phyloP scores from a whole-genome alignment of 352 stramenopile genomes.

The Blastocystis sp. region DNA sequence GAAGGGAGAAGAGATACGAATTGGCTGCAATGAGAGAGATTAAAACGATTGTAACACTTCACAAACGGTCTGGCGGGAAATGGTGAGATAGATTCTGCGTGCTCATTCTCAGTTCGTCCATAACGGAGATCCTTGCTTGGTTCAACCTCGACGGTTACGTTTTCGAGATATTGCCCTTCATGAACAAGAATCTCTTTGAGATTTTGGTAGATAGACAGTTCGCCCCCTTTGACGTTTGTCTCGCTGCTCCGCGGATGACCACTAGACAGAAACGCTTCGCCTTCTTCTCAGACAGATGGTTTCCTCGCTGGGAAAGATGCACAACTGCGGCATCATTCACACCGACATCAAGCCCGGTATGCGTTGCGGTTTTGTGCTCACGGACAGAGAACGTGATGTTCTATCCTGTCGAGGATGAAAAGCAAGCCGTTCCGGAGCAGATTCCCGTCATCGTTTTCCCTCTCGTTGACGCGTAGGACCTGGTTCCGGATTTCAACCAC shows the following conservation, averaged over 20 bases:
- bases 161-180: constrained; percentile 73
- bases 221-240: constrained; percentile 56
- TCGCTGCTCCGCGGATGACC: background rate
- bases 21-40: constrained; percentile 74
- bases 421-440: background rate
- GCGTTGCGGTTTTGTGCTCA: background rate
- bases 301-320: constrained; percentile 58
- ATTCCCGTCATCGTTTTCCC: constrained; percentile 22
- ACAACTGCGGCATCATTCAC: constrained; percentile 72
- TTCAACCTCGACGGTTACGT: constrained; percentile 73
- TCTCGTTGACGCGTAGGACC: background rate
- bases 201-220: constrained; percentile 68
- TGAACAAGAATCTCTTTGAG: constrained; percentile 74
- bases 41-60: constrained; percentile 72
- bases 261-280: constrained; percentile 63
- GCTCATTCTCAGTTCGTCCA: constrained; percentile 37
- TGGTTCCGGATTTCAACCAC: constrained; percentile 51
- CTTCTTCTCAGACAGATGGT: constrained; percentile 59
- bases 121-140: constrained; percentile 73
- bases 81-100: background rate
- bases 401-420: constrained; percentile 16
- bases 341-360: constrained; percentile 73
- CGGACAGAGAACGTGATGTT: constrained; percentile 72
- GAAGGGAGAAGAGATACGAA: constrained; percentile 71
- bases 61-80: constrained; percentile 68